Evolutionary conservation across 2,329 filamentous ascomycete genomes (phyloP), one percentile per base, ranked within the genome.

Genomic region (Trematosphaeria pertusa): DNA sequence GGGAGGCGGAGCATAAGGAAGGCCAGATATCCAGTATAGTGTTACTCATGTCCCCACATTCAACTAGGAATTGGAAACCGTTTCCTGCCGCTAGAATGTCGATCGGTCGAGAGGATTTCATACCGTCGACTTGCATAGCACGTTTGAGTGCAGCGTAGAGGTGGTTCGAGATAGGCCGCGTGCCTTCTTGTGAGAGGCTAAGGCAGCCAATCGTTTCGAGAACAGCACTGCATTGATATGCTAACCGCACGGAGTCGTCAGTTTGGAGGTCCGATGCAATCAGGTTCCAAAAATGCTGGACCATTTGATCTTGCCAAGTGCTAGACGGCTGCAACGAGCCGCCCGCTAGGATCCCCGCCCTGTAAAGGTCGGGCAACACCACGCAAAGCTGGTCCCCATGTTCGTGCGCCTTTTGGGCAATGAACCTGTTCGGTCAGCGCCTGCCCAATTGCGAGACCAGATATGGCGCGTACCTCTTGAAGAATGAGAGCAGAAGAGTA

Each of bases 401-500:
- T 26, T 67, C 58, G 21, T 70, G 61, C 11, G 69, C 67, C 39
- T 69, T 67, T 19, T 66, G 65, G 22, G 85, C 77, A 52, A 96
- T 80, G 61, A 94, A 97, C 64, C 87, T 89, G 30, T n/a, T n/a
- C n/a, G n/a, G n/a, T n/a, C n/a, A n/a, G n/a, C n/a, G n/a, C n/a
- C n/a, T n/a, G n/a, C 11, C 10, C n/a, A 32, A 11, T 12, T n/a
- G 5, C 14, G 12, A 15, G 15, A 22, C 18, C 14, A 28, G n/a
- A 5, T 30, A 9, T n/a, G 7, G 4, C 4, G 46, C 55, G 37
- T 73, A 89, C 82, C 84, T 90, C 69, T 95, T 89, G 58, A 97
- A 91, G 46, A 89, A 86, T 28, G 85, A 87, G 6, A 92, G 78
- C 22, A 96, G 81, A n/a, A 97, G 77, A 54, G 84, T 86, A 43